A percentile compares a stretch with the other conserved stretches of the same genome.
Evolutionary conservation across 2,329 filamentous ascomycete genomes (phyloP).

Genomic region (Onygenales sp.): DNA sequence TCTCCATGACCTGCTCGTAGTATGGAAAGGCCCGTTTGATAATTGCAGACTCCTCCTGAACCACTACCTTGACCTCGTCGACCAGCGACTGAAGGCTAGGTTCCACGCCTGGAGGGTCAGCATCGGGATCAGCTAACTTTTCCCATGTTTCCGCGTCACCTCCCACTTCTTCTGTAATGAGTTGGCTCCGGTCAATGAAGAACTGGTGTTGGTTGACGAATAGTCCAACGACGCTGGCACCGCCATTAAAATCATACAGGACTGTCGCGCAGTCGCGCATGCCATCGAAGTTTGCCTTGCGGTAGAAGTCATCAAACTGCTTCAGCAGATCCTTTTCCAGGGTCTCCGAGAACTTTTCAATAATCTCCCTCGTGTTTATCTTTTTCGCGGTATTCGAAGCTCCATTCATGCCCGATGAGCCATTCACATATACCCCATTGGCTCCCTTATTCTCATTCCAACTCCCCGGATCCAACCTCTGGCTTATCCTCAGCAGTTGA

Average conservation of each 20-base stretch:
- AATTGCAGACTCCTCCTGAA: slow-evolving; percentile 94
- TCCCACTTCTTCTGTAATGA: slow-evolving; percentile 74
- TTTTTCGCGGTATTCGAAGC: slow-evolving; percentile 41
- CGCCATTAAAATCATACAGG: slow-evolving; percentile 89
- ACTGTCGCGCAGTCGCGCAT: slow-evolving; percentile 97
- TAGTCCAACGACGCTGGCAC: slow-evolving; percentile 84
- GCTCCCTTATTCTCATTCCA: slow-evolving; percentile 49
- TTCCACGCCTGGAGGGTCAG: slow-evolving; percentile 83
- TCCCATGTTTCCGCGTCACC: slow-evolving; percentile 62
- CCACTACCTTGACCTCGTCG: slow-evolving; percentile 88
- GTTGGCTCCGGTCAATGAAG: slow-evolving; percentile 91
- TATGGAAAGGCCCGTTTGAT: slow-evolving; percentile 95
- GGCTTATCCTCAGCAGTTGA: slow-evolving; percentile 88
- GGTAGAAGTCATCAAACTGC: slow-evolving; percentile 96
- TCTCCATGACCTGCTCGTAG: slow-evolving; percentile 84
- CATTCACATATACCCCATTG: slow-evolving; percentile 33
- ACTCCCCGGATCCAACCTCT: slow-evolving; percentile 70
- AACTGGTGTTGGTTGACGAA: slow-evolving; percentile 99
- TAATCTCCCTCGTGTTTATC: slow-evolving; percentile 68
- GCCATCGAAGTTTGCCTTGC: slow-evolving; percentile 88
- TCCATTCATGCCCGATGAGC: slow-evolving; percentile 33
- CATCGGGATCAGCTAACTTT: slow-evolving; percentile 83
- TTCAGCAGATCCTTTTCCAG: slow-evolving; percentile 90
- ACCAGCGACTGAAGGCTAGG: slow-evolving; percentile 83
- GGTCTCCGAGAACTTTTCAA: slow-evolving; percentile 94